Percentiles rank a stretch among this genome's conserved stretches.
phyloP scores from a whole-genome alignment of 441 rosid species.

The Adansonia gregorii region DNA sequence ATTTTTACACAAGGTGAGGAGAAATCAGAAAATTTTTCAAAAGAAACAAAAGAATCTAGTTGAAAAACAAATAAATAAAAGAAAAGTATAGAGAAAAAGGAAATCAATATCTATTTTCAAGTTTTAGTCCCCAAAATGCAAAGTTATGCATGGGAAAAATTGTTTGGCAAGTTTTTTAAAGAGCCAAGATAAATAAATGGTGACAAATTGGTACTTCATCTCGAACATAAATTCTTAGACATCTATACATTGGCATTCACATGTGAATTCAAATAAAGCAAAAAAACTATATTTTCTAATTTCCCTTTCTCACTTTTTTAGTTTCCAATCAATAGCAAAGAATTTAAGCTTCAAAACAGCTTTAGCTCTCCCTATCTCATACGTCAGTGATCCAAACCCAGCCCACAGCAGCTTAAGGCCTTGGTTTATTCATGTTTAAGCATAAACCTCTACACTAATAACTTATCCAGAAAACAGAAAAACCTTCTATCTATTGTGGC shows the following conservation, averaged over 20 bases:
- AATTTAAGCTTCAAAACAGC: background rate
- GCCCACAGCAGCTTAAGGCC: background rate
- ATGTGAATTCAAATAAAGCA: background rate
- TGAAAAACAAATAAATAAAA: background rate
- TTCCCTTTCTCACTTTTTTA: background rate
- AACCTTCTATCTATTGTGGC: background rate
- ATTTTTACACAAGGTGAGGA: background rate
- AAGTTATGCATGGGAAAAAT: background rate
- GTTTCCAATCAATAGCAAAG: background rate
- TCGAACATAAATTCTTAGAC: constrained; percentile 1
- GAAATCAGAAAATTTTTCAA: background rate
- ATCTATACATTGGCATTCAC: background rate
- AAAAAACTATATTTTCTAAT: background rate
- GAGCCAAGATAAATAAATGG: background rate
- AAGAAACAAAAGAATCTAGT: background rate
- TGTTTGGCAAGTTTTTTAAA: background rate
- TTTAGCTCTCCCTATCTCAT: background rate
- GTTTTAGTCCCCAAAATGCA: background rate
- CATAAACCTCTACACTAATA: background rate
- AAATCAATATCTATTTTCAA: background rate
- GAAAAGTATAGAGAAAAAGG: background rate
- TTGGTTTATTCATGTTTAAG: background rate
- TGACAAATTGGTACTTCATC: background rate
- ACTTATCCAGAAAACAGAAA: background rate
- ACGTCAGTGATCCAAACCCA: background rate